A percentile compares a stretch with the other conserved stretches of the same genome.
These are phyloP conservation scores for Pseudonitzschia pungens DNA, from an alignment of 108 stramenopile species.

Conservation along the genomic window DNA sequence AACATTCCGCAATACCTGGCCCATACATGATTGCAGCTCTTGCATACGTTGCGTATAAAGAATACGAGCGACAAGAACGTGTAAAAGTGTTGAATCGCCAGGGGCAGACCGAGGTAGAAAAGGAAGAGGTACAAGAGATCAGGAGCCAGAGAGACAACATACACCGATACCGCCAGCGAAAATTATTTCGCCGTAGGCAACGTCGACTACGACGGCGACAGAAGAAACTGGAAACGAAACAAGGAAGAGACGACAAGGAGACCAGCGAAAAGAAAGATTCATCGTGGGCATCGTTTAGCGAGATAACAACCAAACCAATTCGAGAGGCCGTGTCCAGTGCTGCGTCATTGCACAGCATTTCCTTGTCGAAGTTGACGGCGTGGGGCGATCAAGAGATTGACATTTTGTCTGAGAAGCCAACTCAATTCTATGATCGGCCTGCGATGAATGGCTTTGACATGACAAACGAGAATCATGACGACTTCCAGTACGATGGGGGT, in stretches of 20 bases:
- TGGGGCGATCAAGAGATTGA: neutral
- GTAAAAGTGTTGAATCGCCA: neutral
- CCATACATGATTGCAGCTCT: neutral
- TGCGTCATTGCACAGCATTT: neutral
- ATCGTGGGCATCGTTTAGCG: constrained; percentile 1
- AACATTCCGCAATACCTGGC: neutral
- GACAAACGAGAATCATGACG: neutral
- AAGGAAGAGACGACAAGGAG: neutral
- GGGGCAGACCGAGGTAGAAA: neutral
- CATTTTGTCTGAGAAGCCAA: neutral
- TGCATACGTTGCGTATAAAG: constrained; percentile 7
- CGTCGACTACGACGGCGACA: neutral
- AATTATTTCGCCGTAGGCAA: neutral
- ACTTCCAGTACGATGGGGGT: neutral
- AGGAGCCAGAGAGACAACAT: neutral
- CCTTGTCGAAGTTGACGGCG: neutral
- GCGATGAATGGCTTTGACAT: neutral
- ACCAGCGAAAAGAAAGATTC: neutral
- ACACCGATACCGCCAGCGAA: neutral
- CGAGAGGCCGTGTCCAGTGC: no score
- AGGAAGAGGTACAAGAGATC: neutral
- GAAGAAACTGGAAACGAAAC: neutral
- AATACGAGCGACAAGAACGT: constrained; percentile 4
- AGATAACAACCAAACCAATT: neutral
- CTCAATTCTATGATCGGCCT: neutral